Evolutionary conservation across 768 basidiomycete genomes (phyloP).

Genomic region (Chlorophyllum brunneum): DNA sequence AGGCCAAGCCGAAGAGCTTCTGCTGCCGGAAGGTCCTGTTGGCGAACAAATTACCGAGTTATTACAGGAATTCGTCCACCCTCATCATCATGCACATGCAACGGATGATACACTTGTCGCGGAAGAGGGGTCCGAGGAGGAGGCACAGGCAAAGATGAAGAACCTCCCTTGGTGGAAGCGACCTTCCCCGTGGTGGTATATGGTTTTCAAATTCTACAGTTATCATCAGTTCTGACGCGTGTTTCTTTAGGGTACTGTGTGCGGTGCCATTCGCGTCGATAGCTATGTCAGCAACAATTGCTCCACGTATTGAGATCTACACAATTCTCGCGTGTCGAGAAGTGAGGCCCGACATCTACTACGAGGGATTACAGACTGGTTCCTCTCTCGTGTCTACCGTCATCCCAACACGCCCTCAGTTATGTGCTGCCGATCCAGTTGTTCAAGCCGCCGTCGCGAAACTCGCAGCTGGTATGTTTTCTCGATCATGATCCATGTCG

Average conservation of each 20-base stretch:
- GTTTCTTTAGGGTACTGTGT: slow-evolving; percentile 50
- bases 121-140: slow-evolving; percentile 26
- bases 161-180: slow-evolving; percentile 69
- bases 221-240: slow-evolving; percentile 2
- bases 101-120: slow-evolving; percentile 12
- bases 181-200: slow-evolving; percentile 73
- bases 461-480: slow-evolving; percentile 52
- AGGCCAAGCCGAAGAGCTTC: slow-evolving; percentile 30
- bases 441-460: slow-evolving; percentile 72
- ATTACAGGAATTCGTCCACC: slow-evolving; percentile 41
- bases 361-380: neutral
- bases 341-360: slow-evolving; percentile 55
- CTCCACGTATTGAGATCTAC: slow-evolving; percentile 71
- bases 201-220: slow-evolving; percentile 8
- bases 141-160: slow-evolving; percentile 21
- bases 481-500: neutral
- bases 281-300: slow-evolving; percentile 53
- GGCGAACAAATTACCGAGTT: slow-evolving; percentile 44
- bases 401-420: neutral
- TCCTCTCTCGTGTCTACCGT: neutral
- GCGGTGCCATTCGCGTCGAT: slow-evolving; percentile 51
- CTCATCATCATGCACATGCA: slow-evolving; percentile 26
- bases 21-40: slow-evolving; percentile 42
- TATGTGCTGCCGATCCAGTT: slow-evolving; percentile 65
- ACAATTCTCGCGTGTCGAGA: slow-evolving; percentile 70